A percentile compares a stretch with the other conserved stretches of the same genome.
Evolutionary conservation across 306 rosid species (phyloP).

Genomic region (Mucuna pruriens): DNA sequence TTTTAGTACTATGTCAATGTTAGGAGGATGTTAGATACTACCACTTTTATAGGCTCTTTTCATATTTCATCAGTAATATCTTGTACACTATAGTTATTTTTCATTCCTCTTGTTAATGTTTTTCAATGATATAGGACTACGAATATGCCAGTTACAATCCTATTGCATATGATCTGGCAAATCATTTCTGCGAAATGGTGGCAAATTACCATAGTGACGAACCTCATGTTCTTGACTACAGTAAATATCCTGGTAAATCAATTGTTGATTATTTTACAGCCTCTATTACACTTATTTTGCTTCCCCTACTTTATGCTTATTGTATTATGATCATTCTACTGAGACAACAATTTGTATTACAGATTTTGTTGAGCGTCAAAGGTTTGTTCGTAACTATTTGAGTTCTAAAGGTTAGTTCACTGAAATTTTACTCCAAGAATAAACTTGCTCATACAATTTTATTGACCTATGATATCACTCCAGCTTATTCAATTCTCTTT

Average conservation of each 20-base stretch:
- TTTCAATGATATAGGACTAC: conserved; percentile 65
- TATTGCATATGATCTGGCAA: conserved; percentile 84
- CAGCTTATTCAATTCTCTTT: too few species aligned
- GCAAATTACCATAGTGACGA: conserved; percentile 87
- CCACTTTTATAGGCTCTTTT: not conserved
- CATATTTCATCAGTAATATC: not conserved
- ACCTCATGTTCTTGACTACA: conserved; percentile 86
- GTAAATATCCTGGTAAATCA: conserved; percentile 75
- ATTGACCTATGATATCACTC: not conserved
- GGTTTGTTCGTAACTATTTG: conserved; percentile 65
- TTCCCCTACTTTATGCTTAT: not conserved
- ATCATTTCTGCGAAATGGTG: conserved; percentile 95
- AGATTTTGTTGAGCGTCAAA: conserved; percentile 77
- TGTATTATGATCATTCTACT: conserved; percentile 15
- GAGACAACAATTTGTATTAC: conserved; percentile 34
- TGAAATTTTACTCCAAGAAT: conserved; percentile 29
- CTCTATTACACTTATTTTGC: not conserved
- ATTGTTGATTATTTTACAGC: conserved; percentile 42
- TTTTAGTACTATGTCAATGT: not conserved
- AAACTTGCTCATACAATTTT: not conserved
- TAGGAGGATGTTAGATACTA: not conserved
- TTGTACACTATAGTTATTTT: not conserved
- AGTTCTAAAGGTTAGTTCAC: conserved; percentile 66
- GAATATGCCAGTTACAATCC: conserved; percentile 92
- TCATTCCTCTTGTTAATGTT: not conserved